A percentile compares a stretch with the other conserved stretches of the same genome.
Conservation (phyloP, 208 protist genomes). For the Leishmania gerbilli region DNA sequence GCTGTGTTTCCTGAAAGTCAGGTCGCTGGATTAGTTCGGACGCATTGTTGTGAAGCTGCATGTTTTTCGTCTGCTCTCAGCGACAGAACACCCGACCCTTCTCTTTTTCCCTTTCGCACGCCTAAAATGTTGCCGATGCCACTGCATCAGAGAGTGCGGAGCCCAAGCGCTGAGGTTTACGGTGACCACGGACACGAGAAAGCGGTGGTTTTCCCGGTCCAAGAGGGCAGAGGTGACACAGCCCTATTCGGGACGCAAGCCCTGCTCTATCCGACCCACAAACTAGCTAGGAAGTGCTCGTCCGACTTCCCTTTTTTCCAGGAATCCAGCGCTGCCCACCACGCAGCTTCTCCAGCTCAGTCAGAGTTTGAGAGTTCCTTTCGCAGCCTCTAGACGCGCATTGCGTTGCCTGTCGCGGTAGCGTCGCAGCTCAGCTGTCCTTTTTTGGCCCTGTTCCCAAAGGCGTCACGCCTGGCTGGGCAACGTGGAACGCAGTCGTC, state of each 20-base stretch:
- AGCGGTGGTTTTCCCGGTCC: neutral
- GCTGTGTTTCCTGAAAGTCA: neutral
- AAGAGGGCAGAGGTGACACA: too few species aligned
- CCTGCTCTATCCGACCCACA: neutral
- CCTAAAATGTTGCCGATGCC: neutral
- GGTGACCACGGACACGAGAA: neutral
- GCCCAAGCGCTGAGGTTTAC: neutral
- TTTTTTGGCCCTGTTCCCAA: neutral
- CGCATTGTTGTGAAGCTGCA: neutral
- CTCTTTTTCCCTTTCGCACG: neutral
- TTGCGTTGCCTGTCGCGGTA: neutral
- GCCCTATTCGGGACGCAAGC: neutral
- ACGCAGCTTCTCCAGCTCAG: neutral
- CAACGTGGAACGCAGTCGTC: neutral
- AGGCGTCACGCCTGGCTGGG: neutral
- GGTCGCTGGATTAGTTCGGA: neutral
- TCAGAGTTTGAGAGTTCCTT: neutral
- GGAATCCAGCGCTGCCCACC: neutral
- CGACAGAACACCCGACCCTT: neutral
- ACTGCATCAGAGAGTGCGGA: too few species aligned
- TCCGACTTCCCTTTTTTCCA: neutral
- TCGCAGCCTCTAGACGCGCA: neutral
- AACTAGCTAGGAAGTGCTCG: neutral
- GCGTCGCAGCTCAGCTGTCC: neutral
- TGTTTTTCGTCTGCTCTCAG: neutral